Evolutionary conservation across 345 rosid genomes (phyloP), one percentile per base, ranked within the genome.

Genomic region (Garcia nutans): DNA sequence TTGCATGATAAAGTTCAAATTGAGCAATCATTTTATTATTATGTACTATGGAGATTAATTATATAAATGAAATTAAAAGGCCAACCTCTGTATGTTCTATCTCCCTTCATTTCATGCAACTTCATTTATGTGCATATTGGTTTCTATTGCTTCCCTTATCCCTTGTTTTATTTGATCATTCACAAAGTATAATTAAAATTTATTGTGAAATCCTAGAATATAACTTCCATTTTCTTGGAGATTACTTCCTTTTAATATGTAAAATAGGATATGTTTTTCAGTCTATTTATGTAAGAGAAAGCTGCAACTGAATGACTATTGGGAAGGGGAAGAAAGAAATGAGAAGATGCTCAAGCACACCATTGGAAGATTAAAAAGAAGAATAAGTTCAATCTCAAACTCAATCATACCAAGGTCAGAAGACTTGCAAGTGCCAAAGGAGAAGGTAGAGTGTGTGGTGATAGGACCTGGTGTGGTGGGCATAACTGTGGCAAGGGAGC

Each of bases 391-490:
- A 28, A 20, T 57, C 20, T 50, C 71, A 23, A 37, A 17, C 2
- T 41, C 75, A 72, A 60, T 3, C n/a, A 24, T 15, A 23, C 12
- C 31, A 4, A 54, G 57, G 15, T 10, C 12, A 45, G 12, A 55
- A 55, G n/a, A 41, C n/a, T 17, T 41, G 22, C 57, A 61, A 12
- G 79, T 58, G 42, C 80, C 91, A 15, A 85, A 73, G 82, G 97
- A 92, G 90, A 87, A 86, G 72, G 91, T 84, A 2, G 99, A 95
- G 59, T 80, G 92, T 76, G 92, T 91, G 72, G 97, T 94, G 66
- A 88, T 94, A 22, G 99, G 99, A 23, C 97, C 99, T 12, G 99
- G 99, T 64, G 87, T 92, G 8, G 93, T 95, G 56, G 99, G 97
- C 58, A 60, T 95, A 13, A 94, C 97, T 10, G 85, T 90, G 47